Evolutionary conservation across 371 early-diverging fungal genomes (phyloP), one percentile per base, ranked within the genome.

Genomic region (Aphelidium insulamus): DNA sequence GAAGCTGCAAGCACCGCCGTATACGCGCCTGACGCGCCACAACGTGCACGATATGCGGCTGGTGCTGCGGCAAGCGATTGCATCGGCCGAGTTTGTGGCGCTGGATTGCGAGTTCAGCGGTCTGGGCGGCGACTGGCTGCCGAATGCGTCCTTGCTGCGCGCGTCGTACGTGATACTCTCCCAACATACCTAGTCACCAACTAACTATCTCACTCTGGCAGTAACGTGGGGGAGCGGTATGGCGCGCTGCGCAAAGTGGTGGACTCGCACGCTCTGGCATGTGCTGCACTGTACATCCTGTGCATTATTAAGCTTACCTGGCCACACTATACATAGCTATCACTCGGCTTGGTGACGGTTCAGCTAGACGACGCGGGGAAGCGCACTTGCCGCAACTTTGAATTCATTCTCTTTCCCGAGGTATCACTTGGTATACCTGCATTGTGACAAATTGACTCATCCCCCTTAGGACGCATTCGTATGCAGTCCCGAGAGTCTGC

Each of bases 51-150:
- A n/a, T n/a, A n/a, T n/a, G n/a, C n/a, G n/a, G n/a, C n/a, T n/a
- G n/a, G n/a, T n/a, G n/a, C n/a, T n/a, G n/a, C n/a, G n/a, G n/a
- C n/a, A n/a, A n/a, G n/a, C n/a, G n/a, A n/a, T n/a, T n/a, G n/a
- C n/a, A n/a, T n/a, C n/a, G n/a, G 73, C 77, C 4, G 44, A 55
- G 16, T 79, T 71, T 40, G 57, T 90, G 28, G 66, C 86, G 3
- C 37, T 90, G 22, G 91, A 90, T 50, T 63, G 71, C 1, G 91
- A 90, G 45, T 90, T 90, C 46, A 72, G 82, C 3, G 87, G 87
- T 0, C 60, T 81, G 2, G 70, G 73, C 12, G 40, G 41, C 25
- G 44, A 44, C 10, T 42, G 41, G 17, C 40, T 36, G 7, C 40
- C 32, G 2, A 39, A 48, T n/a, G 29, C 35, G 26, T 28, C 50